Evolutionary conservation across 2,329 filamentous ascomycete species (phyloP).

Genomic region (Trichocomaceae sp.): DNA sequence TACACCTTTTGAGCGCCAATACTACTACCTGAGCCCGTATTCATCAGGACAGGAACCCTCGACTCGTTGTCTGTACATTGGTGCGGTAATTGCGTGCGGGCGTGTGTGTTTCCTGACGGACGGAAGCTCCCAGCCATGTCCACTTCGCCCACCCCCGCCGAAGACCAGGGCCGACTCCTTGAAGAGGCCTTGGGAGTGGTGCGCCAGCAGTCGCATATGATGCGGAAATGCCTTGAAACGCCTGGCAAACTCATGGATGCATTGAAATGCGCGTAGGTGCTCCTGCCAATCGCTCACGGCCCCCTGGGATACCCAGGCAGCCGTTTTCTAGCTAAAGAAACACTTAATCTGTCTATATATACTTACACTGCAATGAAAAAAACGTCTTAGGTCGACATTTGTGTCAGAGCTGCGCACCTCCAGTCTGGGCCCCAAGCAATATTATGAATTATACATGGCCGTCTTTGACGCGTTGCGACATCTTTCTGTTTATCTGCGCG

Average conservation of each 20-base stretch:
- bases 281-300: background rate
- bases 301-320: slow-evolving; percentile 20
- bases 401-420: slow-evolving; percentile 98
- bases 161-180: slow-evolving; percentile 84
- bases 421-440: slow-evolving; percentile 96
- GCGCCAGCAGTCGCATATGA: slow-evolving; percentile 90
- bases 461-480: slow-evolving; percentile 97
- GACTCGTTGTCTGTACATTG: background rate
- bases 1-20: background rate
- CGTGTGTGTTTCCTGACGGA: background rate
- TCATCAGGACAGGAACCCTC: background rate
- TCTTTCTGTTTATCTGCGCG: slow-evolving; percentile 90
- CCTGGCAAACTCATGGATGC: slow-evolving; percentile 99
- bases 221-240: slow-evolving; percentile 96
- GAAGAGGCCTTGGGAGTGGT: slow-evolving; percentile 96
- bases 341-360: slow-evolving; percentile 18
- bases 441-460: slow-evolving; percentile 99
- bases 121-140: slow-evolving; percentile 36
- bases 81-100: slow-evolving; percentile 3
- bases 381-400: slow-evolving; percentile 71
- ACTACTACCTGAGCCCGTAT: background rate
- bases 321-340: slow-evolving; percentile 11
- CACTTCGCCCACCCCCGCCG: slow-evolving; percentile 54
- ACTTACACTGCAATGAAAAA: slow-evolving; percentile 1
- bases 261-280: slow-evolving; percentile 90